Conservation (phyloP, 2,329 filamentous ascomycete genomes). For the Orbilia oligospora region DNA sequence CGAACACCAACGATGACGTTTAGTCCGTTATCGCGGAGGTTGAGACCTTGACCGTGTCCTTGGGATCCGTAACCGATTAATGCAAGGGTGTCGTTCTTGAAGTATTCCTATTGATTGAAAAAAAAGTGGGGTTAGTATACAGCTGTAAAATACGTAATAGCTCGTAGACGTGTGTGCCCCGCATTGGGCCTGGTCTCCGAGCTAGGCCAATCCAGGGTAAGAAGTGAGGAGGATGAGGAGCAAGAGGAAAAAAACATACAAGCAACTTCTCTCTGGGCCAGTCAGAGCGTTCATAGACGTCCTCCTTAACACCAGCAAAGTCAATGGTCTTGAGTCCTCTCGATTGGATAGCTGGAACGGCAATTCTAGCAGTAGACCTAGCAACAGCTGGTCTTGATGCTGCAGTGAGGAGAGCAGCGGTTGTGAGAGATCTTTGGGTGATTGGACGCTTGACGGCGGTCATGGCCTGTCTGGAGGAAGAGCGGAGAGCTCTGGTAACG, state of each 20-base stretch:
- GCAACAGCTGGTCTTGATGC: slow-evolving; percentile 68
- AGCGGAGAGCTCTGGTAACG: slow-evolving; percentile 48
- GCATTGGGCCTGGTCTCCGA: slow-evolving; percentile 9
- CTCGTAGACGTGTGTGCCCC: background rate
- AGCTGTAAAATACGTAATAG: background rate
- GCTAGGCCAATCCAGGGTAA: background rate
- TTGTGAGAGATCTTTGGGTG: slow-evolving; percentile 54
- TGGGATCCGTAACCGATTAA: slow-evolving; percentile 90
- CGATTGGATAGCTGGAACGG: slow-evolving; percentile 75
- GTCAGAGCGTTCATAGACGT: slow-evolving; percentile 96
- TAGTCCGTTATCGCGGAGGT: slow-evolving; percentile 99
- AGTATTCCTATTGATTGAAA: slow-evolving; percentile 80
- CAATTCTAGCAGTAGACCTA: slow-evolving; percentile 69
- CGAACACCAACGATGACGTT: slow-evolving; percentile 99
- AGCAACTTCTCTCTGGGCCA: slow-evolving; percentile 99
- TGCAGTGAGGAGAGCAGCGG: slow-evolving; percentile 51
- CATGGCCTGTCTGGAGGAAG: slow-evolving; percentile 57
- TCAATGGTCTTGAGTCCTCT: slow-evolving; percentile 98
- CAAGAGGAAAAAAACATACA: slow-evolving; percentile 71
- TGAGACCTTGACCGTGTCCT: slow-evolving; percentile 96
- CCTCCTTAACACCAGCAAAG: slow-evolving; percentile 95
- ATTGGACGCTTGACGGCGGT: slow-evolving; percentile 39
- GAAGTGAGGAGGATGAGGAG: no score
- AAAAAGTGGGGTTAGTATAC: slow-evolving; percentile 49
- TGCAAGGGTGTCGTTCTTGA: slow-evolving; percentile 99